phyloP scores from a whole-genome alignment of 2,329 filamentous ascomycete genomes.

The Trichophyton rubrum region DNA sequence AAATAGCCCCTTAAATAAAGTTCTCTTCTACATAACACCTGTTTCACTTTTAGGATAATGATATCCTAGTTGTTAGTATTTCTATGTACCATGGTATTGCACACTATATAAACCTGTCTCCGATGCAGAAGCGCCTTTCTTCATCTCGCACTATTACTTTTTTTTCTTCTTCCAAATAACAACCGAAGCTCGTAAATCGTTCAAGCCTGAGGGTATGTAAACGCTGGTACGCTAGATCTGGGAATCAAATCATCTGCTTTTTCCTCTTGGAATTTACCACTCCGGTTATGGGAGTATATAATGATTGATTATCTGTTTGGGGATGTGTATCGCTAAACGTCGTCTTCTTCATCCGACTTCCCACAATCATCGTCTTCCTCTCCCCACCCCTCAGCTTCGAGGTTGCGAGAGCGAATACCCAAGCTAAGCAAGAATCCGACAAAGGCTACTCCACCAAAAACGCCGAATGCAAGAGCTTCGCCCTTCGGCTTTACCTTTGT shows the following conservation, averaged over 20 bases:
- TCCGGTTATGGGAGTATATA: neutral
- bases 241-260: neutral
- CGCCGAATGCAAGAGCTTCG: constrained; percentile 70
- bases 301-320: neutral
- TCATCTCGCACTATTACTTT: neutral
- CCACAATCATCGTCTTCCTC: constrained; percentile 30
- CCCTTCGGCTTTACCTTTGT: constrained; percentile 64
- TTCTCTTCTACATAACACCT: neutral
- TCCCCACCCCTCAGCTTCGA: constrained; percentile 47
- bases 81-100: neutral
- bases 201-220: neutral
- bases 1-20: no score
- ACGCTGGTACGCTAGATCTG: neutral
- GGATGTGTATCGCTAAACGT: neutral
- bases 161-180: neutral
- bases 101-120: neutral
- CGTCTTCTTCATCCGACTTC: constrained; percentile 35
- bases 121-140: neutral
- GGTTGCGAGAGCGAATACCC: constrained; percentile 53
- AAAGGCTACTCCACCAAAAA: constrained; percentile 74
- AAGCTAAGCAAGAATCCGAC: constrained; percentile 69
- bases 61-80: neutral
- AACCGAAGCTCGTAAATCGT: constrained; percentile 1
- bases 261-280: neutral
- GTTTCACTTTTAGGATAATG: neutral